A percentile compares a stretch with the other conserved stretches of the same genome.
Conservation (phyloP, 208 protist species). For the Crithidia brevicula region DNA sequence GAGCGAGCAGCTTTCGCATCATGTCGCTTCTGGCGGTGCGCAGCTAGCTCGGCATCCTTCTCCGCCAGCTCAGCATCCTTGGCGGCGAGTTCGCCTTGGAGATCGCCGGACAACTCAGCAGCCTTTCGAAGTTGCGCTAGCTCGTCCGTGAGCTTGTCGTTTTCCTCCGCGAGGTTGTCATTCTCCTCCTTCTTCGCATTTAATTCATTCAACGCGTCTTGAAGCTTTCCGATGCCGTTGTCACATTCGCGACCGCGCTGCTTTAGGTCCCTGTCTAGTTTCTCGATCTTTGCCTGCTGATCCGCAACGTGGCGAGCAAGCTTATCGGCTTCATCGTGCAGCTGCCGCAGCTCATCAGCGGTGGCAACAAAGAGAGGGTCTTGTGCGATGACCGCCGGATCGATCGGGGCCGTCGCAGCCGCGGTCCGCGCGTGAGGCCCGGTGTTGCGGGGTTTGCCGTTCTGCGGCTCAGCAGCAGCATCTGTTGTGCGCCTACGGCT, state of each 20-base stretch:
- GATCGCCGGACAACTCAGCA: neutral
- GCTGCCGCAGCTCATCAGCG: constrained; percentile 3
- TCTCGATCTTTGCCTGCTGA: neutral
- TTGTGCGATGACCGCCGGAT: neutral
- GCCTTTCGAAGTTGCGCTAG: constrained; percentile 18
- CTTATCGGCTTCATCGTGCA: constrained; percentile 30
- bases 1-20: neutral
- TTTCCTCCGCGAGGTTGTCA: constrained; percentile 17
- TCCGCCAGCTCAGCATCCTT: neutral
- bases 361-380: constrained; percentile 3
- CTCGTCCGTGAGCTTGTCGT: constrained; percentile 9
- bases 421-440: neutral
- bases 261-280: constrained; percentile 4
- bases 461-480: neutral
- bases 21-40: constrained; percentile 2
- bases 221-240: neutral
- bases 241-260: neutral
- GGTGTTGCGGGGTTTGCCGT: neutral
- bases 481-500: neutral
- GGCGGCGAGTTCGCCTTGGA: neutral
- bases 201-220: neutral
- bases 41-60: neutral
- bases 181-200: constrained; percentile 18
- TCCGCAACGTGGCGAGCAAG: constrained; percentile 12
- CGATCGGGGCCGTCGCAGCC: neutral